phyloP scores from a whole-genome alignment of 106 monocot species.

The Apostasia shenzhenica region DNA sequence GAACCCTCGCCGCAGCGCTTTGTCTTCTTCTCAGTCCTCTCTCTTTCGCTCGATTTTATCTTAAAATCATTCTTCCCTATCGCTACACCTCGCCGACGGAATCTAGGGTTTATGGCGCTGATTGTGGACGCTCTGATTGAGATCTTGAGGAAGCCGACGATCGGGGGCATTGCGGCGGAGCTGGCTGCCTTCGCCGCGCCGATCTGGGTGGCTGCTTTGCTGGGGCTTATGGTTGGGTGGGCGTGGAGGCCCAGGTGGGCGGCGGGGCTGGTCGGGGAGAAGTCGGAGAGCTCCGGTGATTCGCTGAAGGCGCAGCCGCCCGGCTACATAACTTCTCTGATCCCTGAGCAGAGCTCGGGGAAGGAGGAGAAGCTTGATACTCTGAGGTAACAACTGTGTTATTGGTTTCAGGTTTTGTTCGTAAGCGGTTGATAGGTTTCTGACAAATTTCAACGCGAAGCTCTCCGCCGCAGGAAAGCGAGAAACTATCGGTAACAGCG shows the following conservation, averaged over 20 bases:
- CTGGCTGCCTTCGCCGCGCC: conserved; percentile 51
- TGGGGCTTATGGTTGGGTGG: conserved; percentile 75
- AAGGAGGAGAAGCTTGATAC: background rate
- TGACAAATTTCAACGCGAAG: conserved; percentile 14
- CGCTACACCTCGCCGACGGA: background rate
- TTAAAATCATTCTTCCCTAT: background rate
- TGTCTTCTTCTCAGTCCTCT: background rate
- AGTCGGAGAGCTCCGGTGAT: background rate
- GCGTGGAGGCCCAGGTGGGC: conserved; percentile 75
- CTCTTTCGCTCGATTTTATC: background rate
- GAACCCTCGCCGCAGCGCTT: background rate
- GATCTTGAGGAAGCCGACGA: conserved; percentile 41
- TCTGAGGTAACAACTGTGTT: conserved; percentile 3
- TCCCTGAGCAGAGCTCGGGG: background rate
- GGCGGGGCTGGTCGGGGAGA: conserved; percentile 24
- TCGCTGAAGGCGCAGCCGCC: conserved; percentile 11
- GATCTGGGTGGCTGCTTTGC: conserved; percentile 46
- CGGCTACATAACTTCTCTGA: background rate
- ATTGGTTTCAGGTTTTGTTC: background rate
- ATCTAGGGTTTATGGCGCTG: conserved; percentile 33
- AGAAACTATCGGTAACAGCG: conserved; percentile 44
- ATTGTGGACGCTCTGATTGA: conserved; percentile 36
- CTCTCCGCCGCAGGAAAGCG: conserved; percentile 11
- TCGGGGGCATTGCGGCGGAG: conserved; percentile 34
- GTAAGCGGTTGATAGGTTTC: background rate